phyloP scores from a whole-genome alignment of 2,329 filamentous ascomycete genomes.

The Knufia petricola region DNA sequence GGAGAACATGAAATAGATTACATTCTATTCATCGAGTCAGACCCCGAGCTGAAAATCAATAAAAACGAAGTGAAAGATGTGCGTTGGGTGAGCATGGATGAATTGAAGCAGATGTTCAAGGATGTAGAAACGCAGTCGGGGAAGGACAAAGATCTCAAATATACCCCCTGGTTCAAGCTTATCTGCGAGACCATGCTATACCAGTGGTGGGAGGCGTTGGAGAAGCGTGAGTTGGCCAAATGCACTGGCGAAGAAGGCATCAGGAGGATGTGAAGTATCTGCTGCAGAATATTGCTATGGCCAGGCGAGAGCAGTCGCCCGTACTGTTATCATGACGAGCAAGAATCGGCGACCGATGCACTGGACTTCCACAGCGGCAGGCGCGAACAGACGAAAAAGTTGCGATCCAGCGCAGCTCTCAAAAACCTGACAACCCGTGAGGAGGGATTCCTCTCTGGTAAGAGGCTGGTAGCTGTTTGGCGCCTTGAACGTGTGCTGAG shows the following conservation, averaged over 20 bases:
- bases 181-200: constrained; percentile 97
- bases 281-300: too few species aligned
- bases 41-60: constrained; percentile 76
- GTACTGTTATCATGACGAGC: too few species aligned
- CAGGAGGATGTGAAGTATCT: constrained; percentile 62
- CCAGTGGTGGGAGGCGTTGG: constrained; percentile 88
- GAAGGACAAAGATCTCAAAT: constrained; percentile 72
- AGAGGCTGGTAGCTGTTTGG: too few species aligned
- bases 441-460: too few species aligned
- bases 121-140: constrained; percentile 57
- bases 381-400: too few species aligned
- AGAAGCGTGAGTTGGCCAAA: constrained; percentile 63
- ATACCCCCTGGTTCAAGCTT: constrained; percentile 98
- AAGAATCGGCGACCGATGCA: too few species aligned
- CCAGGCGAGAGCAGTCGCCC: too few species aligned
- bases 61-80: constrained; percentile 81
- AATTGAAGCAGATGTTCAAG: constrained; percentile 75
- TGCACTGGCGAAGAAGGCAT: constrained; percentile 81
- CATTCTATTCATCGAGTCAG: constrained; percentile 93
- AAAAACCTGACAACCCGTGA: too few species aligned
- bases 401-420: too few species aligned
- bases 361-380: too few species aligned
- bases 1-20: constrained; percentile 99
- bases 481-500: too few species aligned
- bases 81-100: constrained; percentile 70